Evolutionary conservation across 2,329 filamentous ascomycete genomes (phyloP), one percentile per base, ranked within the genome.

Genomic region (Dothidotthia symphoricarpi): DNA sequence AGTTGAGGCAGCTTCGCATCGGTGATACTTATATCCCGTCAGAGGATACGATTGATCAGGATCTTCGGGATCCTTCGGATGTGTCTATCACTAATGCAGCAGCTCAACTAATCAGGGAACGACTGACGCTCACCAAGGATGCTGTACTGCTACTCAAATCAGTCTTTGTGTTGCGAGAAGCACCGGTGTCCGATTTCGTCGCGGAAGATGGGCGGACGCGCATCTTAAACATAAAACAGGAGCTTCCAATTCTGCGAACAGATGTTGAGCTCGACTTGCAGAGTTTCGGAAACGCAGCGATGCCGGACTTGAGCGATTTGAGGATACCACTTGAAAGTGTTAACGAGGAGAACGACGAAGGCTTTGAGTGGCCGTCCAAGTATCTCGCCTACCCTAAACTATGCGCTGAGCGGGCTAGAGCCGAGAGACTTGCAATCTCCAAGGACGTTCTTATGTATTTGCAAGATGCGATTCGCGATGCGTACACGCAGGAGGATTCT

Each of bases 181-280:
- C 24, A 9, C 37, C 31, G 2, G 9, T 34, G 5, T 19, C 31
- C 10, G 36, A 41, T 1, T 1, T 12, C 22, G 6, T 30, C 8
- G 24, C 14, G 3, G 28, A 10, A 47, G 47, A 39, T 31, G 15
- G 39, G 48, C 28, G 54, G 38, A 45, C 37, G 37, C 38, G 50
- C 28, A 13, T 53, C 55, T 33, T 22, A 31, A 22, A 53, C 12
- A 35, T 72, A 25, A 76, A 71, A 43, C 40, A 71, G 8, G 73
- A 77, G 35, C 39, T 69, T 24, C 75, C 77, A 3, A 34, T 78
- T 0, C 57, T 78, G 6, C 36, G n/a, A 3, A 65, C 61, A 3
- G 72, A 76, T 45, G 60, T 71, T 43, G 68, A 73, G 24, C 48
- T 69, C 16, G 74, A 77, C 47, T 45, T 75, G 35, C 43, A 57